Conservation (phyloP, 2,329 filamentous ascomycete genomes). For the Pleurostoma richardsiae region DNA sequence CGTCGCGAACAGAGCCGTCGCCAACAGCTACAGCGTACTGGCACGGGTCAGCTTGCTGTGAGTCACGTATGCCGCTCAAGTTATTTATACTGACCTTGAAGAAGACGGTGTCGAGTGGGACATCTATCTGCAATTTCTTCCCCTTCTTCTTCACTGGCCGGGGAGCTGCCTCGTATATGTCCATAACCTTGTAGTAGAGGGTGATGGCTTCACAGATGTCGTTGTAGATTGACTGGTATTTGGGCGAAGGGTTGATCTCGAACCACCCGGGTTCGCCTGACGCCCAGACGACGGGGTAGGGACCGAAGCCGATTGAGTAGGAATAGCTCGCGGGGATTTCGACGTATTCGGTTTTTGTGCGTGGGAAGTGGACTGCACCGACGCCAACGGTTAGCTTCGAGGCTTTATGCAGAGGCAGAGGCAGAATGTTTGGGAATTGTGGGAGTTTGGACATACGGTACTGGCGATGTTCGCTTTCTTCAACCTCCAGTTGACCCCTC, state of each 20-base stretch:
- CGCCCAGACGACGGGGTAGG: constrained; percentile 60
- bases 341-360: constrained; percentile 32
- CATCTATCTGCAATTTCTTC: background rate
- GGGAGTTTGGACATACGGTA: constrained; percentile 23
- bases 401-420: background rate
- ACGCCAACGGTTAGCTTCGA: constrained; percentile 1
- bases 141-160: constrained; percentile 14
- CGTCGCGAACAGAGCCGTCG: constrained; percentile 45
- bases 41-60: constrained; percentile 1
- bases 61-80: too few species aligned
- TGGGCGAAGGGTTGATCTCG: constrained; percentile 53
- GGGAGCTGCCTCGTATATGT: constrained; percentile 42
- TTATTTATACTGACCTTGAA: constrained; percentile 22
- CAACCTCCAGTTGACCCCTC: constrained; percentile 52
- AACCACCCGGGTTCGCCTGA: constrained; percentile 63
- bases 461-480: constrained; percentile 32
- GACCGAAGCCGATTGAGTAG: constrained; percentile 52
- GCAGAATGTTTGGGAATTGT: background rate
- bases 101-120: constrained; percentile 22
- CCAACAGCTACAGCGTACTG: constrained; percentile 48
- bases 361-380: constrained; percentile 24
- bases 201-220: constrained; percentile 59
- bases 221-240: constrained; percentile 51
- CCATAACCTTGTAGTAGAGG: constrained; percentile 58
- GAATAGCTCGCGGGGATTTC: constrained; percentile 44